Evolutionary conservation across 2,329 filamentous ascomycete species (phyloP), one percentile per base, ranked within the genome.

Genomic region (Pyricularia grisea): DNA sequence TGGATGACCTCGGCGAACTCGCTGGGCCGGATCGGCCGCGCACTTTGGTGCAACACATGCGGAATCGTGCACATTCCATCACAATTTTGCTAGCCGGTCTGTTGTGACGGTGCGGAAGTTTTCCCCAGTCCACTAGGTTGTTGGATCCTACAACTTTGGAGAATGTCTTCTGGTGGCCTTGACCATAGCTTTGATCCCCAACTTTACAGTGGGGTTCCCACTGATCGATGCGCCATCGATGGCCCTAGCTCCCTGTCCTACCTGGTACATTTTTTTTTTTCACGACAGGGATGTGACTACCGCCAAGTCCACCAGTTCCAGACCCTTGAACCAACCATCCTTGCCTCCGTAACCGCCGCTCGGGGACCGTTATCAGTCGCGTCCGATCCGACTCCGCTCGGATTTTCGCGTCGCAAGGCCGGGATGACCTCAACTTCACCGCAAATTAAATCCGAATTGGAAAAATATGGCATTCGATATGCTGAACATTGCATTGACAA

Each of bases 1-100:
- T 80, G 80, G 70, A 89, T 71, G 23, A 83, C 85, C 72, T 87
- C 79, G 73, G 74, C 71, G 71, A 84, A 84, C 73, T 84, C 82
- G 70, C 68, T 65, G 61, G 75, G 64, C 68, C 73, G 69, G 69
- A 84, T 81, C 27, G 81, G 79, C 73, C 76, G 77, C 50, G 80
- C 79, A 68, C 73, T 75, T 31, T 76, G 75, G 72, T 82, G 79
- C 58, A 83, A 70, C 31, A 81, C 78, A 71, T 77, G 76, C 64
- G 77, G 75, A 72, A 78, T 71, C 72, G 74, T 77, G 72, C 74
- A 74, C 81, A 82, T 82, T 77, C 79, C 79, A 81, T 80, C 66
- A 66, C 70, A 70, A n/a, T 50, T 11, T 50, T 66, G 36, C n/a
- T 33, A n/a, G 23, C 31, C 23, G 64, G 27, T 33, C 5, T 30